phyloP scores from a whole-genome alignment of 495 filamentous ascomycete genomes.

The Xylaria venustula region DNA sequence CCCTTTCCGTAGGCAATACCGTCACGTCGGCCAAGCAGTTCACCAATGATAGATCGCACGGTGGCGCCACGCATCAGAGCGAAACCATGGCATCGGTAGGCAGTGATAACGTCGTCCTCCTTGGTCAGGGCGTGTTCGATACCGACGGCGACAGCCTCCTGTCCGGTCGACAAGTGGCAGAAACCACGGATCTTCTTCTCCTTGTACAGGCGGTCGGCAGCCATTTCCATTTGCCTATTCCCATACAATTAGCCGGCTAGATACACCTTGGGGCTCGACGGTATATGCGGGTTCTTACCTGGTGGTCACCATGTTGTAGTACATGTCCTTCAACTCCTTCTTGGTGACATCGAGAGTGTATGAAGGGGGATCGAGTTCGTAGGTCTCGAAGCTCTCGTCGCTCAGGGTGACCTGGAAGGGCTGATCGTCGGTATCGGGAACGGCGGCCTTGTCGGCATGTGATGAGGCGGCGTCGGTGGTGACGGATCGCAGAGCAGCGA shows the following conservation, averaged over 20 bases:
- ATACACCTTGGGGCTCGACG: not conserved
- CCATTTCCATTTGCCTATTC: conserved; percentile 96
- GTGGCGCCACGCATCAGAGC: conserved; percentile 93
- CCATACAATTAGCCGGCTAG: not conserved
- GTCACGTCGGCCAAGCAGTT: conserved; percentile 89
- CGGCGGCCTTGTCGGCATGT: conserved; percentile 79
- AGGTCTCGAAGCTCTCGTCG: conserved; percentile 98
- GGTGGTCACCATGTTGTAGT: conserved; percentile 92
- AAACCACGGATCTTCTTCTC: conserved; percentile 99
- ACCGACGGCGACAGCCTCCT: conserved; percentile 95
- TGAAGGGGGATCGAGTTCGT: conserved; percentile 92
- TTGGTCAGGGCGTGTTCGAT: conserved; percentile 95
- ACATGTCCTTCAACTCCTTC: conserved; percentile 97
- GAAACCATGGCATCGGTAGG: conserved; percentile 98
- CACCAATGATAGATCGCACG: conserved; percentile 91
- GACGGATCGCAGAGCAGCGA: conserved; percentile 68
- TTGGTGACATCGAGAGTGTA: conserved; percentile 93
- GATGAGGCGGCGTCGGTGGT: conserved; percentile 93
- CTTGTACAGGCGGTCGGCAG: conserved; percentile 95
- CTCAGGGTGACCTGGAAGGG: conserved; percentile 89
- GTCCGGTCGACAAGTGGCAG: conserved; percentile 96
- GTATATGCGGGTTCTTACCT: conserved; percentile 56
- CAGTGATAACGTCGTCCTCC: conserved; percentile 91
- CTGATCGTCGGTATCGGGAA: conserved; percentile 85
- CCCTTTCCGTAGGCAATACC: conserved; percentile 99